These are phyloP conservation scores for Artemisia tridentata DNA, from an alignment of 129 eudicot genomes.

Conservation along the genomic window DNA sequence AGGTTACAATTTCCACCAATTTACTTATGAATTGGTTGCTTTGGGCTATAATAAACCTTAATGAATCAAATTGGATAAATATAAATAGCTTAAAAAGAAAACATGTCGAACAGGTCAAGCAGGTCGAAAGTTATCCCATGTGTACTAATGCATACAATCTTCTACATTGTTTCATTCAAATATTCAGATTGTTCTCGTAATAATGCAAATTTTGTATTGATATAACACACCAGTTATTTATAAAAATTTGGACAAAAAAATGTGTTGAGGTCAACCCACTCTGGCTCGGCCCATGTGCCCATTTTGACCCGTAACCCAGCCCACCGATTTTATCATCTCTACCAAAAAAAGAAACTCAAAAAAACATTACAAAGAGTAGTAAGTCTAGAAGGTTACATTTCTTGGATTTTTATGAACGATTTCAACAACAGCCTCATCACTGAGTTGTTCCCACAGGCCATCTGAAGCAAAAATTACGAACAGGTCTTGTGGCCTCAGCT, in stretches of 20 bases:
- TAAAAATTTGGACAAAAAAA: background rate
- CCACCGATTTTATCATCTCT: constrained; percentile 1
- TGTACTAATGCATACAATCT: background rate
- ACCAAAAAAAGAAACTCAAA: background rate
- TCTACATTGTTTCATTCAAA: background rate
- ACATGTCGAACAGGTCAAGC: background rate
- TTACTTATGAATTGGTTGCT: background rate
- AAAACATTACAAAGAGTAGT: background rate
- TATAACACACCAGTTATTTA: background rate
- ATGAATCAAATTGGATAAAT: background rate
- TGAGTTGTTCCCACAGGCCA: constrained; percentile 92
- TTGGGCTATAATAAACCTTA: background rate
- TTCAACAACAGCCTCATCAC: constrained; percentile 70
- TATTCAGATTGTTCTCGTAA: background rate
- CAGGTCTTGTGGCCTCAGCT: constrained; percentile 54
- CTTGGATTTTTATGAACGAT: constrained; percentile 69
- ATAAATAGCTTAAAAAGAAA: background rate
- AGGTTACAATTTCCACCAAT: background rate
- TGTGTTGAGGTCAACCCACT: background rate
- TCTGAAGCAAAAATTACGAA: constrained; percentile 85
- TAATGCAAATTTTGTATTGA: background rate
- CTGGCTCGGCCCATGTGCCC: background rate
- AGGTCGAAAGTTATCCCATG: background rate
- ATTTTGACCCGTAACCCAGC: background rate
- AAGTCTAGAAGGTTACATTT: constrained; percentile 32